Conservation (phyloP, 257 asterid species). For the Penstemon eatonii region DNA sequence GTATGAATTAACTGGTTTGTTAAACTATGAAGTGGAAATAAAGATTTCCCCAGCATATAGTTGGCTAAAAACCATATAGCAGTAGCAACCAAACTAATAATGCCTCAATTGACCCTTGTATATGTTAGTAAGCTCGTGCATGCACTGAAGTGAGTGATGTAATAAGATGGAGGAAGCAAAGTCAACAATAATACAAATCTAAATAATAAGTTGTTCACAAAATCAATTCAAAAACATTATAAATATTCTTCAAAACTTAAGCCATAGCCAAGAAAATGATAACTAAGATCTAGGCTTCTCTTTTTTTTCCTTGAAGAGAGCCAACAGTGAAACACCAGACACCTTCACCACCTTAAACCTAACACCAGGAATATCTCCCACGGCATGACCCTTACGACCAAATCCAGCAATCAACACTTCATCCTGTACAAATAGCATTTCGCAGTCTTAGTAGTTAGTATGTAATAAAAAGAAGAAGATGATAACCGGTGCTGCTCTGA, state of each 20-base stretch:
- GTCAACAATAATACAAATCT: slow-evolving; percentile 18
- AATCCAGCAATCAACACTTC: slow-evolving; percentile 88
- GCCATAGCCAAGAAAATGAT: neutral
- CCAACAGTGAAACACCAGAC: slow-evolving; percentile 76
- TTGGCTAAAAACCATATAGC: neutral
- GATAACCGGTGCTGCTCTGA: neutral
- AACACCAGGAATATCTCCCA: slow-evolving; percentile 89
- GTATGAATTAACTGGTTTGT: no score
- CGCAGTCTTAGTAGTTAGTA: neutral
- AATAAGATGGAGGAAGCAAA: neutral
- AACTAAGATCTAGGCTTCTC: slow-evolving; percentile 69
- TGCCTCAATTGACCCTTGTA: neutral
- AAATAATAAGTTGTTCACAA: slow-evolving; percentile 24
- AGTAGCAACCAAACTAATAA: slow-evolving; percentile 10
- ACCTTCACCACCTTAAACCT: slow-evolving; percentile 86
- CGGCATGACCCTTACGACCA: slow-evolving; percentile 84
- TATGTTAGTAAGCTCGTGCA: slow-evolving; percentile 11
- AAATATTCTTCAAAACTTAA: slow-evolving; percentile 20
- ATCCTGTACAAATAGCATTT: slow-evolving; percentile 42
- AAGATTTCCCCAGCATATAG: neutral
- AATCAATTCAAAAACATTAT: slow-evolving; percentile 18
- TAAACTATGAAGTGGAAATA: neutral
- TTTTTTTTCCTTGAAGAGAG: slow-evolving; percentile 74
- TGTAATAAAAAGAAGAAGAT: neutral
- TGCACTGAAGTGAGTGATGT: neutral